Conservation (phyloP, 2,329 filamentous ascomycete species). For the Penicillium sumatraense region DNA sequence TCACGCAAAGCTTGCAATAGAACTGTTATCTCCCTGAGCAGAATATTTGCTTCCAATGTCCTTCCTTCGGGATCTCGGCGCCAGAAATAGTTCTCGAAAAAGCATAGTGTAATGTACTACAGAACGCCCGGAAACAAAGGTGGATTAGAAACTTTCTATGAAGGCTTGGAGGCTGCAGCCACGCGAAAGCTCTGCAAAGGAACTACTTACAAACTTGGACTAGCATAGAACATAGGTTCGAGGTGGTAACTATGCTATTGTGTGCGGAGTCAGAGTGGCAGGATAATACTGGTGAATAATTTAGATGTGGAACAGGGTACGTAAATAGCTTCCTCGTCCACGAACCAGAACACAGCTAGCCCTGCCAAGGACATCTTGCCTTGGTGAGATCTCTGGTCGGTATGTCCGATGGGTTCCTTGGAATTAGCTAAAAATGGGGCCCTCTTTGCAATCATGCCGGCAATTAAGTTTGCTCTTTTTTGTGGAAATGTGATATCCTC, state of each 20-base stretch:
- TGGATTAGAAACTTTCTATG: too few relatives aligned
- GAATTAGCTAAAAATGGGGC: background rate
- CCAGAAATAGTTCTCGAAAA: background rate
- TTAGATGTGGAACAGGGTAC: background rate
- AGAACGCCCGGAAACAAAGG: too few relatives aligned
- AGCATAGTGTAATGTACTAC: background rate
- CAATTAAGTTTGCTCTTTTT: background rate
- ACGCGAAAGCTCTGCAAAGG: background rate
- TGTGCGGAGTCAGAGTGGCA: background rate
- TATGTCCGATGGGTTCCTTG: background rate
- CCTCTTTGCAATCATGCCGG: background rate
- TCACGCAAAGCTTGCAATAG: background rate
- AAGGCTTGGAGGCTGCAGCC: too few relatives aligned
- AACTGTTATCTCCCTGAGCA: too few relatives aligned
- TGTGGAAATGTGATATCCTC: background rate
- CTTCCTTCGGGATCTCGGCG: too few relatives aligned
- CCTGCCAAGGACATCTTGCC: background rate
- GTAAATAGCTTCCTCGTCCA: background rate
- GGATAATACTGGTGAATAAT: background rate
- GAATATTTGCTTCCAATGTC: too few relatives aligned
- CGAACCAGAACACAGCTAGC: background rate
- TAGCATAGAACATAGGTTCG: background rate
- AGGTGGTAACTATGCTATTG: background rate
- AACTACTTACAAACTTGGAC: background rate
- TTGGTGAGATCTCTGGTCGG: background rate